These are phyloP conservation scores for Gnetum montanum DNA, from an alignment of 75 land plant species.

Conservation along the genomic window DNA sequence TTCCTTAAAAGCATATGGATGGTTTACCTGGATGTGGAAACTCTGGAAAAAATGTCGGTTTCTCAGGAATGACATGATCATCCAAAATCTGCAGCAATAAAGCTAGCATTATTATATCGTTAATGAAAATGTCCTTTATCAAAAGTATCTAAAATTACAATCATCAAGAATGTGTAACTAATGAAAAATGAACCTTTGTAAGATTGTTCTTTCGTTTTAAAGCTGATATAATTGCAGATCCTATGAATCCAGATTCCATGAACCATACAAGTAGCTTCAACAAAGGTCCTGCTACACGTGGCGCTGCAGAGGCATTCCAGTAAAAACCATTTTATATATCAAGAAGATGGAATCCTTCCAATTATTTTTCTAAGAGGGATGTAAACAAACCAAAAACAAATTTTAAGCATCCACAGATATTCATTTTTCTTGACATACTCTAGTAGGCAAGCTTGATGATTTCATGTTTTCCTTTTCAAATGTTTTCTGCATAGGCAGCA, in stretches of 20 bases:
- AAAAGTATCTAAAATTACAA: not conserved
- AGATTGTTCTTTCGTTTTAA: conserved; percentile 50
- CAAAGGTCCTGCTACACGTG: conserved; percentile 51
- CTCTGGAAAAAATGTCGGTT: conserved; percentile 86
- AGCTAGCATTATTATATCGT: not conserved
- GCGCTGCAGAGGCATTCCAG: conserved; percentile 56
- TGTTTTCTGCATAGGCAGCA: too few species aligned
- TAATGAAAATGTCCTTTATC: not conserved
- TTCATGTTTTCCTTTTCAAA: too few species aligned
- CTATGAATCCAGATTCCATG: conserved; percentile 43
- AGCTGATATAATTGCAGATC: conserved; percentile 28
- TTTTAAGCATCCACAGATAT: too few species aligned
- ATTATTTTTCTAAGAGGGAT: too few species aligned
- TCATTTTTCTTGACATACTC: too few species aligned
- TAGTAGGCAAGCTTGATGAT: too few species aligned
- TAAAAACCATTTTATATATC: too few species aligned
- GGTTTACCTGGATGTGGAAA: conserved; percentile 65
- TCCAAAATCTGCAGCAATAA: conserved; percentile 35
- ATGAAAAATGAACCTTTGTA: conserved; percentile 39
- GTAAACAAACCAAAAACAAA: too few species aligned
- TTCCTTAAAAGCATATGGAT: not conserved
- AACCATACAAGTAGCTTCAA: conserved; percentile 54
- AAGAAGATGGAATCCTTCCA: too few species aligned
- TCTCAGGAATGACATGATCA: conserved; percentile 64
- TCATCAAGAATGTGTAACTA: not conserved